Conservation (phyloP, 2,329 filamentous ascomycete genomes). For the Graphilbum fragrans region DNA sequence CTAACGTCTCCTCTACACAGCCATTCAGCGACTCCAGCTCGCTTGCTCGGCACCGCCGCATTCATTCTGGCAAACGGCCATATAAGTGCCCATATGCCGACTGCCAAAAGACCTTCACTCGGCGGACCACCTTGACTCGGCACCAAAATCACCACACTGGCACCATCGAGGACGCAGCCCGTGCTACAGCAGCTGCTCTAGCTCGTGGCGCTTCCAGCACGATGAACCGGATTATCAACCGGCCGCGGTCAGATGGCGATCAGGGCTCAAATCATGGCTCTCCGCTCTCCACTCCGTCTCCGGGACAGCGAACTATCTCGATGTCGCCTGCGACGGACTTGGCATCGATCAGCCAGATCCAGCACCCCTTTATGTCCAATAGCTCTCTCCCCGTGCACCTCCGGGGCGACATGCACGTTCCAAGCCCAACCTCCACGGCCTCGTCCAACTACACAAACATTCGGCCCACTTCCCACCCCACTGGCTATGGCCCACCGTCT, state of each 20-base stretch:
- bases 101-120: constrained; percentile 97
- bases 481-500: constrained; percentile 67
- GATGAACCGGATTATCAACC: constrained; percentile 19
- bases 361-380: constrained; percentile 64
- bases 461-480: constrained; percentile 76
- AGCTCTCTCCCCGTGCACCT: constrained; percentile 75
- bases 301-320: constrained; percentile 65
- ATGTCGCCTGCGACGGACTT: constrained; percentile 71
- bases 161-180: constrained; percentile 86
- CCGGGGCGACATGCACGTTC: constrained; percentile 59
- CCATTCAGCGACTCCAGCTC: constrained; percentile 96
- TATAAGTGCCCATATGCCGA: constrained; percentile 97
- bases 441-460: constrained; percentile 45
- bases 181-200: constrained; percentile 75
- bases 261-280: constrained; percentile 61
- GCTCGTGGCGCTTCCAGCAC: constrained; percentile 36
- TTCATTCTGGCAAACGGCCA: constrained; percentile 88
- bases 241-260: constrained; percentile 51
- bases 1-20: constrained; percentile 29
- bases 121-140: constrained; percentile 84
- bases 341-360: constrained; percentile 54
- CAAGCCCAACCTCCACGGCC: constrained; percentile 57
- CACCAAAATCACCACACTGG: constrained; percentile 95
- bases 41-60: constrained; percentile 81
- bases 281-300: constrained; percentile 70